Percentiles rank a stretch among this genome's conserved stretches.
These are phyloP conservation scores for Pholiota microspora DNA, from an alignment of 768 basidiomycete genomes.

Conservation along the genomic window DNA sequence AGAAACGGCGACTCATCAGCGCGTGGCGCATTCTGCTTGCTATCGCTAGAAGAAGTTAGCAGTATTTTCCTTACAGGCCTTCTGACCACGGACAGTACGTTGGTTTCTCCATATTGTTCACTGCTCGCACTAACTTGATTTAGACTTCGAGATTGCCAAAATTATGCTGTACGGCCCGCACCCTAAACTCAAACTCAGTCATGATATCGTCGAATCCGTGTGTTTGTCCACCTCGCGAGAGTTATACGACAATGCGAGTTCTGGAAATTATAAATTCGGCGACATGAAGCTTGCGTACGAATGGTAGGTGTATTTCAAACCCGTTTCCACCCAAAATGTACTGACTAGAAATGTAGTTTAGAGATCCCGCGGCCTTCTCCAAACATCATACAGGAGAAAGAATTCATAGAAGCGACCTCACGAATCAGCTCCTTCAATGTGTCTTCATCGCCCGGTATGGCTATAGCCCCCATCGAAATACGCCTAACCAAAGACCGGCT, in stretches of 20 bases:
- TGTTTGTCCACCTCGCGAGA: constrained; percentile 82
- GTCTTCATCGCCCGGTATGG: constrained; percentile 66
- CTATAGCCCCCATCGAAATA: constrained; percentile 90
- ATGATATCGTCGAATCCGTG: constrained; percentile 64
- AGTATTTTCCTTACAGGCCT: constrained; percentile 87
- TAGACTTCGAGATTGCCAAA: constrained; percentile 71
- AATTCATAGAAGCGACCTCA: constrained; percentile 97
- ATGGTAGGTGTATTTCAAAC: constrained; percentile 53
- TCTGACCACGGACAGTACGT: constrained; percentile 85
- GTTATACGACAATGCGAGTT: constrained; percentile 92
- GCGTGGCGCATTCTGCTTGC: constrained; percentile 77
- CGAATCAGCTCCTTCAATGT: constrained; percentile 92
- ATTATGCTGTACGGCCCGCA: constrained; percentile 49
- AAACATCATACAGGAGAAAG: constrained; percentile 65
- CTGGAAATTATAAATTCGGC: constrained; percentile 88
- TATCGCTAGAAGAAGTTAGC: constrained; percentile 68
- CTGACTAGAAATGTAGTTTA: constrained; percentile 48
- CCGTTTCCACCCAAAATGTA: constrained; percentile 7
- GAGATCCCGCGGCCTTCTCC: constrained; percentile 68
- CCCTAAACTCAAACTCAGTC: constrained; percentile 47
- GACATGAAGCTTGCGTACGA: constrained; percentile 98
- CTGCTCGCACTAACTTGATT: background rate
- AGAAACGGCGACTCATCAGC: constrained; percentile 59
- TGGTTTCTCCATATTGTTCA: background rate
- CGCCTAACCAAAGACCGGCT: constrained; percentile 88